A percentile compares a stretch with the other conserved stretches of the same genome.
phyloP scores from a whole-genome alignment of 1,284 basidiomycete genomes.

The Amylostereum areolatum region DNA sequence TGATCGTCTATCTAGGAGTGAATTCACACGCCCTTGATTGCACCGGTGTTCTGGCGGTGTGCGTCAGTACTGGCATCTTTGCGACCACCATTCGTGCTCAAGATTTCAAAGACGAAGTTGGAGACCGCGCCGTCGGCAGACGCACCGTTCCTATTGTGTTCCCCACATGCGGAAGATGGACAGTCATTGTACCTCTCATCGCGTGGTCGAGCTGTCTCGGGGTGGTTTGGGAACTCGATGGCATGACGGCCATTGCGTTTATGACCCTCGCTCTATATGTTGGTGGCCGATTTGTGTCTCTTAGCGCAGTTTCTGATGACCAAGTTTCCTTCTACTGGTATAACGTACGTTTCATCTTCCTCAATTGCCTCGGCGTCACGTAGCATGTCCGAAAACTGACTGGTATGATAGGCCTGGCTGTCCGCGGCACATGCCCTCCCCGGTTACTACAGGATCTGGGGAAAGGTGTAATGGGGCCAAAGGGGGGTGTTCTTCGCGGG shows the following conservation, averaged over 20 bases:
- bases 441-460: no score
- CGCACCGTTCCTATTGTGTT: constrained; percentile 30
- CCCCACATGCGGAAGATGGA: constrained; percentile 18
- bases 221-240: constrained; percentile 8
- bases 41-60: neutral
- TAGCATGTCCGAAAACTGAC: no score
- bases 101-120: constrained; percentile 34
- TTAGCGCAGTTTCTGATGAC: constrained; percentile 19
- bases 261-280: neutral
- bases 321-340: constrained; percentile 25
- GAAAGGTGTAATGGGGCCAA: no score
- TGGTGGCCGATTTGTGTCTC: neutral
- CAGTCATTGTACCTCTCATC: constrained; percentile 7
- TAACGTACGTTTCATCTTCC: no score
- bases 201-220: constrained; percentile 14
- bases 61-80: constrained; percentile 14
- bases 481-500: no score
- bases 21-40: neutral
- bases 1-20: neutral
- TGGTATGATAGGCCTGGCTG: no score
- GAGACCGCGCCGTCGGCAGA: constrained; percentile 28
- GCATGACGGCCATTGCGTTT: neutral
- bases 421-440: no score
- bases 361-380: no score
- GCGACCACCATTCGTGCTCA: constrained; percentile 36